phyloP scores from a whole-genome alignment of 805 yeast species.

The Starmerella roubikii region DNA sequence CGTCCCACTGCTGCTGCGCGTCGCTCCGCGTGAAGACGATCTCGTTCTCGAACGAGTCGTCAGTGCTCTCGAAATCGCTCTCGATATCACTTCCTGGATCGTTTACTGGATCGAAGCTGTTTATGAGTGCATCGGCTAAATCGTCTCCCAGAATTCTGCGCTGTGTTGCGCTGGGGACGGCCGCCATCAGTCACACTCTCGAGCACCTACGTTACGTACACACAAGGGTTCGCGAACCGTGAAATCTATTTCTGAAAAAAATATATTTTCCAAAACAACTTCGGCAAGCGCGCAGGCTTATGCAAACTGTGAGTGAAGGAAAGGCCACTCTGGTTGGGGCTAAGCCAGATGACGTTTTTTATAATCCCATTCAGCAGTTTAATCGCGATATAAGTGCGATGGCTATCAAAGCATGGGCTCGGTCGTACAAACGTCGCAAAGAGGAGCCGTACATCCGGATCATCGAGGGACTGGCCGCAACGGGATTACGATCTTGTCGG shows the following conservation, averaged over 20 bases:
- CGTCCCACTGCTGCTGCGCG: slow-evolving; percentile 67
- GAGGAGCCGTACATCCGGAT: slow-evolving; percentile 46
- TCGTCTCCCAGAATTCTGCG: slow-evolving; percentile 2
- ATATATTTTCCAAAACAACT: neutral
- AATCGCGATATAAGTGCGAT: slow-evolving; percentile 81
- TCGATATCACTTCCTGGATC: no score
- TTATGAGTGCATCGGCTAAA: slow-evolving; percentile 2
- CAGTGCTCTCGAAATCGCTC: slow-evolving; percentile 9
- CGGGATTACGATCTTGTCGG: slow-evolving; percentile 87
- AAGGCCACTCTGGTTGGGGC: slow-evolving; percentile 71
- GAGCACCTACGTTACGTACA: no score
- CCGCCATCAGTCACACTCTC: no score
- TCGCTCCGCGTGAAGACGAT: slow-evolving; percentile 24
- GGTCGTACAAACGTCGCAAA: slow-evolving; percentile 31
- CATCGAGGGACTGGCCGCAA: slow-evolving; percentile 84
- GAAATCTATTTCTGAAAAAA: neutral
- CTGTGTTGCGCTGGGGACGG: neutral
- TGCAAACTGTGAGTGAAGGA: slow-evolving; percentile 46
- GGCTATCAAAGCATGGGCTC: slow-evolving; percentile 78
- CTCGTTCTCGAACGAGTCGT: slow-evolving; percentile 15
- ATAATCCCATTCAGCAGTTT: slow-evolving; percentile 93
- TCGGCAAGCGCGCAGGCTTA: neutral
- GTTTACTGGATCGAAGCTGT: neutral
- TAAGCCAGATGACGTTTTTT: slow-evolving; percentile 71
- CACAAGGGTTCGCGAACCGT: no score